phyloP scores from a whole-genome alignment of 352 stramenopile genomes.

The Pythium myriotylum region DNA sequence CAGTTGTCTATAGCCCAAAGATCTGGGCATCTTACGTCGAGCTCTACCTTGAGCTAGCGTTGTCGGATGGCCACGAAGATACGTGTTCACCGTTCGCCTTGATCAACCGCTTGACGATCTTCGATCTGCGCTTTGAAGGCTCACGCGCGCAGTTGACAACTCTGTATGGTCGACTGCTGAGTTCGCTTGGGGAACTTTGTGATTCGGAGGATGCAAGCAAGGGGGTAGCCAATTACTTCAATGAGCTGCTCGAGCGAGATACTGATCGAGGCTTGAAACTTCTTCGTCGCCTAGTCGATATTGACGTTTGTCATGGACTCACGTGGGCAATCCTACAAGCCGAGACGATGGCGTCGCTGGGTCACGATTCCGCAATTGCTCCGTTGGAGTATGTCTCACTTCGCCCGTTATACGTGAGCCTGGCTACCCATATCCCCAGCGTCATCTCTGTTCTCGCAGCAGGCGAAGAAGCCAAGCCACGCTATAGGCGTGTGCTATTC shows the following conservation, averaged over 20 bases:
- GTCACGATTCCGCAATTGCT: conserved; percentile 56
- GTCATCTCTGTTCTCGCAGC: conserved; percentile 11
- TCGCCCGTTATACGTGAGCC: conserved; percentile 20
- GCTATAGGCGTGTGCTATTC: conserved; percentile 27
- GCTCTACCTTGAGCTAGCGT: conserved; percentile 24
- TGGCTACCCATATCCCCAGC: conserved; percentile 4
- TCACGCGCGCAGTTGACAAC: conserved; percentile 59
- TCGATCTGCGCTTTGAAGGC: conserved; percentile 34
- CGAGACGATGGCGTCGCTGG: conserved; percentile 54
- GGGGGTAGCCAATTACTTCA: conserved; percentile 47
- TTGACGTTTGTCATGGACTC: conserved; percentile 74
- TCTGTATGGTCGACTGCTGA: conserved; percentile 51
- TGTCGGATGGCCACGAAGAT: neutral
- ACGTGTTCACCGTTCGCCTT: conserved; percentile 16
- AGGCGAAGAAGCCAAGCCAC: conserved; percentile 5
- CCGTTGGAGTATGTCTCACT: conserved; percentile 34
- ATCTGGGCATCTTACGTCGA: conserved; percentile 29
- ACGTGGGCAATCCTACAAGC: conserved; percentile 78
- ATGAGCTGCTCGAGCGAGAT: conserved; percentile 31
- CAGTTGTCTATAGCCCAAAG: conserved; percentile 14
- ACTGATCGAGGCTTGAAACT: conserved; percentile 23
- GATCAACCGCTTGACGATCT: conserved; percentile 31
- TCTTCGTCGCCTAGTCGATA: conserved; percentile 54
- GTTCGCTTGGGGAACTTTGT: conserved; percentile 55
- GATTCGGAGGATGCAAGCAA: conserved; percentile 44